A percentile compares a stretch with the other conserved stretches of the same genome.
Evolutionary conservation across 2,329 filamentous ascomycete species (phyloP).

Genomic region (Coleophoma cylindrospora): DNA sequence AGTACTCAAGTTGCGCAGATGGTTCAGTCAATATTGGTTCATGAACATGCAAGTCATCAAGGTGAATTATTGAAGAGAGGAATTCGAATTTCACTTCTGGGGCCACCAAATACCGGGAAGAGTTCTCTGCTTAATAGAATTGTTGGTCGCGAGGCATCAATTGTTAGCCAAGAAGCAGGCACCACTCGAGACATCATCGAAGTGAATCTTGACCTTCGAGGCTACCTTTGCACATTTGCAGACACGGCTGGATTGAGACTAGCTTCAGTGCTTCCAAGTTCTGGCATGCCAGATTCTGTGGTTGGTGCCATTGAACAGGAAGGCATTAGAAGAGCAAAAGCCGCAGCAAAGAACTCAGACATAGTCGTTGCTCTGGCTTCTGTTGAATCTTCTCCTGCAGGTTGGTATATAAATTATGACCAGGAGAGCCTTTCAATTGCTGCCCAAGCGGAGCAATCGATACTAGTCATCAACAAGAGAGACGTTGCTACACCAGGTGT

Average conservation of each 20-base stretch:
- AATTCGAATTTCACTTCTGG: constrained; percentile 80
- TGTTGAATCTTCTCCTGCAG: constrained; percentile 48
- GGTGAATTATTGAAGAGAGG: constrained; percentile 82
- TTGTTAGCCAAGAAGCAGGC: constrained; percentile 87
- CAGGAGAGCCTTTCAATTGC: constrained; percentile 50
- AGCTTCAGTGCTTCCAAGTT: constrained; percentile 11
- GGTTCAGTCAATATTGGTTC: constrained; percentile 56
- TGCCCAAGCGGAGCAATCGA: constrained; percentile 37
- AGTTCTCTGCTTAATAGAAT: constrained; percentile 88
- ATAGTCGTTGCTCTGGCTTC: constrained; percentile 78
- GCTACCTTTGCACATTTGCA: constrained; percentile 88
- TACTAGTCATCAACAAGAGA: constrained; percentile 60
- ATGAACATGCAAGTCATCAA: constrained; percentile 72
- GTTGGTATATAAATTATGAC: constrained; percentile 45
- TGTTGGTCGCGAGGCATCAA: constrained; percentile 88
- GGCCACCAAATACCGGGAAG: constrained; percentile 91
- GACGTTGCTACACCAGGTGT: constrained; percentile 38
- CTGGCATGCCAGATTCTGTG: constrained; percentile 7
- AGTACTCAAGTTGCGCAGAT: constrained; percentile 58
- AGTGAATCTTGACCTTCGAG: constrained; percentile 80
- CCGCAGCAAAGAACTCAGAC: constrained; percentile 77
- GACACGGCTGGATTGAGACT: constrained; percentile 87
- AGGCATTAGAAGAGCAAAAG: constrained; percentile 81
- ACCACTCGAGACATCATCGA: constrained; percentile 95
- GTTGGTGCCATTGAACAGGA: constrained; percentile 81